Base-by-base conservation (phyloP, 495 filamentous ascomycete genomes). In the Poronia punctata region DNA sequence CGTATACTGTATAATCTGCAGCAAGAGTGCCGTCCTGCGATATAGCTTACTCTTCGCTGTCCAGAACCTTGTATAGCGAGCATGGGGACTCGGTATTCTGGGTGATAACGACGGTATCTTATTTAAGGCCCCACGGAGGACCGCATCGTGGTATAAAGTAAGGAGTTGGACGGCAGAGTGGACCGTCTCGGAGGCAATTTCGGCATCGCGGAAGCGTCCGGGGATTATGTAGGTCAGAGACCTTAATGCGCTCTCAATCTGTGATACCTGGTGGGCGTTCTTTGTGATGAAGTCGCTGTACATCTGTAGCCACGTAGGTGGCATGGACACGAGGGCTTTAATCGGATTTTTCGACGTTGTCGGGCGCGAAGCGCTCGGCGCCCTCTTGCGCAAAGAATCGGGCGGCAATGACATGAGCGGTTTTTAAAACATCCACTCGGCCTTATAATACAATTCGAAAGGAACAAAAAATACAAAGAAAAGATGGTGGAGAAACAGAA, bases 151-250 rank as follows among this genome's bases (percentile, higher is more conserved):
- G 64, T 96, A 96, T 43, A 96, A 74, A 8, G 90, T 89, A 41
- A 98, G 75, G 9, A 98, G 72, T 53, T 94, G 87, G 22, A 96
- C 82, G 41, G 79, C 77, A 27, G 82, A 86, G 53, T 98, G 88
- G 14, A 97, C 75, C 38, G 84, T 88, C 67, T 98, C 92, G 47
- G 92, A 95, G 43, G 90, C 82, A 49, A 97, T 78, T 58, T 95
- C 89, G 23, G 88, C 85, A 56, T 97, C 89, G 48, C 88, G 80
- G 61, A 93, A 95, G 35, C 88, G 87, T 43, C 89, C 86, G 33
- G 92, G 92, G 18, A 98, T 89, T 52, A 98, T 89, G 59, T 97
- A 97, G 15, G 89, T 93, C 36, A 98, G 66, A 4, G 85, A 90
- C 15, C 93, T 79, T 54, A 98, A 67, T 11, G 86, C 86, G 28